Evolutionary conservation across 2,329 filamentous ascomycete species (phyloP).

Genomic region (Tolypocladium album): DNA sequence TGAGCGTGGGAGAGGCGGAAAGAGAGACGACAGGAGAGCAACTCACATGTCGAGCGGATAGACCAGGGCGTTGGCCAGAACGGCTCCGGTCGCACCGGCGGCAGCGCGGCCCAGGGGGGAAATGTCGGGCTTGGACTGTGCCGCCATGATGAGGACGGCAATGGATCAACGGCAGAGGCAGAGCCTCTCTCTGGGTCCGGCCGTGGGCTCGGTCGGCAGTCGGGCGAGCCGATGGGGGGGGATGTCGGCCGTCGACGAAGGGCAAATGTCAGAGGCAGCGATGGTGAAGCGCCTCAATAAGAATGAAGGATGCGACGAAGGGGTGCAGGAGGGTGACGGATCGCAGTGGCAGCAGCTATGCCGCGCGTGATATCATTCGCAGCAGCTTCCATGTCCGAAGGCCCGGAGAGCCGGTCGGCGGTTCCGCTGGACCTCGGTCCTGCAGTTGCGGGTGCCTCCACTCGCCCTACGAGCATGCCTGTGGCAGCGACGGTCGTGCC

Average conservation of each 20-base stretch:
- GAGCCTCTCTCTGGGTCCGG: not conserved
- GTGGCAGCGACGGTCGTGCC: not conserved
- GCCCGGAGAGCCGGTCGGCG: not conserved
- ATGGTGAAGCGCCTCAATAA: not conserved
- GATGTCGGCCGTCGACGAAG: not conserved
- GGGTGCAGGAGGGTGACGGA: not conserved
- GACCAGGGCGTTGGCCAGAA: constrained; percentile 88
- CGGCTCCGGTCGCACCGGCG: constrained; percentile 84
- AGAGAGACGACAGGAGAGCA: not conserved
- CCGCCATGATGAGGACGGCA: constrained; percentile 28
- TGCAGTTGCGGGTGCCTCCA: not conserved
- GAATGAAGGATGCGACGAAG: not conserved
- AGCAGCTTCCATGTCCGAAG: not conserved
- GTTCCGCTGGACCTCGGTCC: not conserved
- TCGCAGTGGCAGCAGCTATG: not conserved
- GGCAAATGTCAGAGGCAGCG: not conserved
- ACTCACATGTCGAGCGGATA: constrained; percentile 94
- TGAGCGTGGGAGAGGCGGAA: not conserved
- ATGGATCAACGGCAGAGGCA: not conserved
- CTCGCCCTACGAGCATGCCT: not conserved
- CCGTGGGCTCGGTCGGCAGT: not conserved
- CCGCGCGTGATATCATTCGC: not conserved
- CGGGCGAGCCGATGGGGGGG: not conserved
- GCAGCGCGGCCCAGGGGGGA: constrained; percentile 91
- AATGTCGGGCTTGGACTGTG: constrained; percentile 57